Evolutionary conservation across 1,139 yeast species (phyloP).

Genomic region (Meyerozyma carpophila): DNA sequence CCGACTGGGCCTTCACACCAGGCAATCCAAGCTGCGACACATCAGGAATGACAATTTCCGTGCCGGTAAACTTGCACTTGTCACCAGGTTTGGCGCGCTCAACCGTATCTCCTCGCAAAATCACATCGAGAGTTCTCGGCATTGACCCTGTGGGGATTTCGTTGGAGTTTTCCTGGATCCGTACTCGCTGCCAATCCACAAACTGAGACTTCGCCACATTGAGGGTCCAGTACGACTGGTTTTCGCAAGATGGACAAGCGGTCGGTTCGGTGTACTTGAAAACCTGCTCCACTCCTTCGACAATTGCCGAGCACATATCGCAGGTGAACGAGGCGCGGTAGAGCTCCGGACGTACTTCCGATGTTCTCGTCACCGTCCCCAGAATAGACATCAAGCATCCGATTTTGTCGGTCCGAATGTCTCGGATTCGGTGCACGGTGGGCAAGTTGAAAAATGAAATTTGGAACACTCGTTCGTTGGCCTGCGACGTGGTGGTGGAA

Average conservation of each 20-base stretch:
- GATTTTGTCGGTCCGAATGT: slow-evolving; percentile 80
- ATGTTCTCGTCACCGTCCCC: slow-evolving; percentile 95
- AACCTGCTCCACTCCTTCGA: slow-evolving; percentile 88
- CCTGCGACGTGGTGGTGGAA: slow-evolving; percentile 18
- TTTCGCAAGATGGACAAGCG: slow-evolving; percentile 85
- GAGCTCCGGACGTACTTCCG: slow-evolving; percentile 95
- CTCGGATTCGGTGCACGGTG: slow-evolving; percentile 78
- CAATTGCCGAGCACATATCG: slow-evolving; percentile 79
- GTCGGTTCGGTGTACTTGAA: slow-evolving; percentile 96
- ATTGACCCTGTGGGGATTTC: slow-evolving; percentile 98
- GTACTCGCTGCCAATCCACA: slow-evolving; percentile 94
- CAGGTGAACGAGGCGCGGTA: slow-evolving; percentile 85
- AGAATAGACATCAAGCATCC: slow-evolving; percentile 82
- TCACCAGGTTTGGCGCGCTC: slow-evolving; percentile 98
- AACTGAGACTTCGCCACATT: slow-evolving; percentile 81
- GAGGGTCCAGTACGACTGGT: slow-evolving; percentile 81
- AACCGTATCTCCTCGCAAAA: slow-evolving; percentile 89
- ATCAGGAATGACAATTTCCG: slow-evolving; percentile 94
- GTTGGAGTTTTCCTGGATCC: slow-evolving; percentile 91
- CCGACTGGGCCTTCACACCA: slow-evolving; percentile 84
- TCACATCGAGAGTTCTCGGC: slow-evolving; percentile 96
- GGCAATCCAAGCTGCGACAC: slow-evolving; percentile 94
- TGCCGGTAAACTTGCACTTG: slow-evolving; percentile 90
- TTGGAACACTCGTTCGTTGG: slow-evolving; percentile 75
- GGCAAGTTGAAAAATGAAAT: slow-evolving; percentile 89